Base-by-base conservation (phyloP, 2,329 filamentous ascomycete genomes). In the Nemania bipapillata region DNA sequence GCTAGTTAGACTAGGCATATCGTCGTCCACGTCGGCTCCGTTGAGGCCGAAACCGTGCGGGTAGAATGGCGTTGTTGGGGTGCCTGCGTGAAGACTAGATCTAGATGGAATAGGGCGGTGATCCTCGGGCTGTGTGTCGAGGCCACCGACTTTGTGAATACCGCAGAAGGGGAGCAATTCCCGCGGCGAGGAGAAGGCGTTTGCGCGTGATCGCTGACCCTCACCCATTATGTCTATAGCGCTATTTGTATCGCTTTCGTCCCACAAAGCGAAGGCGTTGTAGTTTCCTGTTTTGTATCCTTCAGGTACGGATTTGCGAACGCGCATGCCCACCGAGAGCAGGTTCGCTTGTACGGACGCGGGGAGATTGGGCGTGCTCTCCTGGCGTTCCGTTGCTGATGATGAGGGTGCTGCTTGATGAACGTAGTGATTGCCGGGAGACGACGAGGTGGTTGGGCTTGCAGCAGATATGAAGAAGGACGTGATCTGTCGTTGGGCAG, bases 261-360 rank as follows among this genome's bases (percentile, higher is more conserved):
- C 78, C 80, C 86, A 89, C 24, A 89, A 80, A 54, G 84, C 81
- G 76, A 88, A 89, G 72, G 81, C 83, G 69, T 78, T 80, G 77
- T 84, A 82, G 60, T 78, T 79, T 63, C 87, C 87, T 1, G 92
- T 97, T 83, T 97, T 96, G 86, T 97, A 97, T 68, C 95, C 95
- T 79, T 97, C 94, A 0, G 93, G 91, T 7, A 98, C 92, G 11
- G 92, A 92, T 83, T 98, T 98, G 78, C 95, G 91, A 58, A 98
- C 87, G 26, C 95, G 91, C 94, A 97, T 97, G 75, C 95, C 95
- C 72, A 98, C 95, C 75, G 87, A 92, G 49, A 97, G 85, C n/a
- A 98, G 89, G 70, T 92, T 92, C 40, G 94, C 86, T 80, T 97
- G 93, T 35, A 96, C 85, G 7, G 84, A 84, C 26, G 85, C 80